phyloP scores from a whole-genome alignment of 768 basidiomycete genomes.

The Hysterangium stoloniferum region DNA sequence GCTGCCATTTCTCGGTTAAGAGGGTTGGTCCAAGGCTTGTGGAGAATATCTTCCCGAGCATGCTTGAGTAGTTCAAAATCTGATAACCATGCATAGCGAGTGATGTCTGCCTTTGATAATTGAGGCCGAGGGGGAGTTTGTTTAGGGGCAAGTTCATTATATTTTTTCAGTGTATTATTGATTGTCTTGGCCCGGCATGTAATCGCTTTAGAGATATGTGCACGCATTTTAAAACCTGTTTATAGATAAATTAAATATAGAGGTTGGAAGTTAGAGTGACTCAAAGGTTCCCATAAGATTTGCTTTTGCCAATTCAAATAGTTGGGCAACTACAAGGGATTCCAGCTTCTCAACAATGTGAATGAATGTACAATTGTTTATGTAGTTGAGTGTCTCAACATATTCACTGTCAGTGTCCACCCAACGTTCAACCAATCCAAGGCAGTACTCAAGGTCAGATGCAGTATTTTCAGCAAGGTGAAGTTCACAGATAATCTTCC shows the following conservation, averaged over 20 bases:
- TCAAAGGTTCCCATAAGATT: slow-evolving; percentile 19
- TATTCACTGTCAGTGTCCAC: slow-evolving; percentile 9
- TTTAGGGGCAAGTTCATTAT: slow-evolving; percentile 23
- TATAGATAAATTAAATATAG: neutral
- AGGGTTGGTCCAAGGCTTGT: slow-evolving; percentile 22
- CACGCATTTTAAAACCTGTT: slow-evolving; percentile 28
- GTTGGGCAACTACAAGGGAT: slow-evolving; percentile 21
- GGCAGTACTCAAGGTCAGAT: slow-evolving; percentile 8
- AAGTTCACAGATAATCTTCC: neutral
- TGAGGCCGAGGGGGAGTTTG: slow-evolving; percentile 13
- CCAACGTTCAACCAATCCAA: slow-evolving; percentile 17
- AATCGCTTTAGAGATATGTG: slow-evolving; percentile 28
- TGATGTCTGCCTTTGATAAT: slow-evolving; percentile 7
- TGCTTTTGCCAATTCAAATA: slow-evolving; percentile 26
- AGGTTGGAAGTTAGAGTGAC: neutral
- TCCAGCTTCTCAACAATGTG: slow-evolving; percentile 24
- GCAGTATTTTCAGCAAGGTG: neutral
- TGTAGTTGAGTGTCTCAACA: slow-evolving; percentile 4
- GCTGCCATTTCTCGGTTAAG: slow-evolving; percentile 19
- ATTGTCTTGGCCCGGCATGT: slow-evolving; percentile 25
- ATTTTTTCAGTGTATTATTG: slow-evolving; percentile 22
- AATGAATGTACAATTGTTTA: slow-evolving; percentile 15
- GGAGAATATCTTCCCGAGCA: slow-evolving; percentile 18
- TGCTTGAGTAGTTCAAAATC: slow-evolving; percentile 28
- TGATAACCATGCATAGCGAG: slow-evolving; percentile 10